phyloP scores from a whole-genome alignment of 1,284 basidiomycete species.

The Hemileia vastatrix region DNA sequence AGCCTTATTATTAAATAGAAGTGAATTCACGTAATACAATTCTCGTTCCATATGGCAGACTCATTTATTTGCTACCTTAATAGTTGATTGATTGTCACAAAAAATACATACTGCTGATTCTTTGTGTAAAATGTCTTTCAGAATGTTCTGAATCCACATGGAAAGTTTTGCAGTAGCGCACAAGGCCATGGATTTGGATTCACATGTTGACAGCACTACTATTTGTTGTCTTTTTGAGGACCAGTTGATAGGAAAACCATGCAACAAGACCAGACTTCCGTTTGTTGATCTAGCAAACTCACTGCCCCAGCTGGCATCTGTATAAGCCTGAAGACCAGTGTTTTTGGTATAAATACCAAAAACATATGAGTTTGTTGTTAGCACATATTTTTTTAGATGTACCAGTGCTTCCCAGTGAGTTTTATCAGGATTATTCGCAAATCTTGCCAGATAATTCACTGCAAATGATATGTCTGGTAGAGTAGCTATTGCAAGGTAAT shows the following conservation, averaged over 20 bases:
- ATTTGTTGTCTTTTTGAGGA: neutral
- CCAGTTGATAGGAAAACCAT: neutral
- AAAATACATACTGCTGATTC: too few species aligned
- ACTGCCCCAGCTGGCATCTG: conserved; percentile 13
- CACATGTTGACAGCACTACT: conserved; percentile 1
- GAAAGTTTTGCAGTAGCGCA: too few species aligned
- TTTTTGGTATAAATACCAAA: neutral
- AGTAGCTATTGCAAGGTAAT: too few species aligned
- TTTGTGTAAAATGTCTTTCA: too few species aligned
- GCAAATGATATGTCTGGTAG: neutral
- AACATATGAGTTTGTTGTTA: neutral
- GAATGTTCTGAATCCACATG: too few species aligned
- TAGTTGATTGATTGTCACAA: too few species aligned
- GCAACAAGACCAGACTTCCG: neutral
- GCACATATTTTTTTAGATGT: neutral
- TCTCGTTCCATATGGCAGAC: too few species aligned
- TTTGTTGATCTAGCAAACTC: neutral
- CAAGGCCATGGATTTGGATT: conserved; percentile 1
- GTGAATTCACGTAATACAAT: too few species aligned
- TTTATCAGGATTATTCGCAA: neutral
- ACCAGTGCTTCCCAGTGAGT: neutral
- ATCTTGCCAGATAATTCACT: neutral
- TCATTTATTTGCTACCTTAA: too few species aligned
- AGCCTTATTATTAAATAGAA: too few species aligned
- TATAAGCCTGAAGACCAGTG: too few species aligned